Evolutionary conservation across 2,329 filamentous ascomycete genomes (phyloP).

Genomic region (Ceratocystis harringtonii): DNA sequence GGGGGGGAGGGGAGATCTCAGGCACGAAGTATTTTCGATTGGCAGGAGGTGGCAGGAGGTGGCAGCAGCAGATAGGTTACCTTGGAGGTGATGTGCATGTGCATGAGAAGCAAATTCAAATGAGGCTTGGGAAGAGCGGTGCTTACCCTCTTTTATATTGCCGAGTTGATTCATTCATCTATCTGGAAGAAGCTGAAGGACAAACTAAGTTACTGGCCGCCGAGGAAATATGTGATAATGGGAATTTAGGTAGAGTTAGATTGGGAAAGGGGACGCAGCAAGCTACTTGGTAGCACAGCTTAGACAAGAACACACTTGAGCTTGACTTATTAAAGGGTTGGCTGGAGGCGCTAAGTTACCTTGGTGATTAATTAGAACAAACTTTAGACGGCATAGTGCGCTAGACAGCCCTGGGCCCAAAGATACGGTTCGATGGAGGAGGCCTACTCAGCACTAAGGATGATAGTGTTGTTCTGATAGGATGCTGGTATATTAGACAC

Average conservation of each 20-base stretch:
- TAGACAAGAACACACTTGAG: background rate
- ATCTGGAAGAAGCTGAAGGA: background rate
- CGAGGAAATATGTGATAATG: background rate
- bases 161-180: background rate
- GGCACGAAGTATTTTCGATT: background rate
- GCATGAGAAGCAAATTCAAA: background rate
- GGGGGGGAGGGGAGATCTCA: background rate
- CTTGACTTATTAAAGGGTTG: background rate
- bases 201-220: too few species aligned
- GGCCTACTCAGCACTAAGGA: constrained; percentile 1
- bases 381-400: background rate
- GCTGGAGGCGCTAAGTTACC: background rate
- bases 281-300: background rate
- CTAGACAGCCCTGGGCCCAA: background rate
- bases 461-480: background rate
- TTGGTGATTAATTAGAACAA: background rate
- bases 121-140: background rate
- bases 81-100: background rate
- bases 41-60: background rate
- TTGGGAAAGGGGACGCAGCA: background rate
- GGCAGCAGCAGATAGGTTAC: background rate
- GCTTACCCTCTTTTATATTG: background rate
- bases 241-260: background rate
- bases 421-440: background rate
- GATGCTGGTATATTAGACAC: background rate